A percentile compares a stretch with the other conserved stretches of the same genome.
phyloP scores from a whole-genome alignment of 345 rosid species.

The Lepidium sativum region DNA sequence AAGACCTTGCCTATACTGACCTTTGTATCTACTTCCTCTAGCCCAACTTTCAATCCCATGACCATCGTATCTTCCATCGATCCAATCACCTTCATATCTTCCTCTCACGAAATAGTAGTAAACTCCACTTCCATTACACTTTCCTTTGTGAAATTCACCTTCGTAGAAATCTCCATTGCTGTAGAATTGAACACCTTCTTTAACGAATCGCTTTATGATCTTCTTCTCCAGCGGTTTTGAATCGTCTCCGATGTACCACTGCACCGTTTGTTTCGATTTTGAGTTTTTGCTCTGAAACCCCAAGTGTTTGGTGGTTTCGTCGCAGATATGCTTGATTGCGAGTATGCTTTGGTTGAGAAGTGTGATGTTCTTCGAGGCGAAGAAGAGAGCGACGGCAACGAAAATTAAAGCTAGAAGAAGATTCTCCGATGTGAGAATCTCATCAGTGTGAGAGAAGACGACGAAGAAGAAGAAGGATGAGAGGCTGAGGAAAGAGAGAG shows the following conservation, averaged over 20 bases:
- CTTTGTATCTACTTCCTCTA: constrained; percentile 87
- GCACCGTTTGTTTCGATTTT: constrained; percentile 39
- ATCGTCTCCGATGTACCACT: constrained; percentile 72
- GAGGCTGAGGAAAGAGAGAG: constrained; percentile 40
- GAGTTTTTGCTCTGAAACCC: constrained; percentile 20
- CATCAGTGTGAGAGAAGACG: constrained; percentile 51
- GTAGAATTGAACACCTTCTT: constrained; percentile 88
- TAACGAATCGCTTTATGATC: constrained; percentile 17
- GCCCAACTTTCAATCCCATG: constrained; percentile 94
- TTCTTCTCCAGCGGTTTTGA: constrained; percentile 16
- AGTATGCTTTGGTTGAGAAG: constrained; percentile 38
- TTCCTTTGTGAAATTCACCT: constrained; percentile 84
- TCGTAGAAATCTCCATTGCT: constrained; percentile 92
- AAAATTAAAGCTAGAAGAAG: constrained; percentile 61
- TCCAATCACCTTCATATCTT: constrained; percentile 89
- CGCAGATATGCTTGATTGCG: constrained; percentile 39
- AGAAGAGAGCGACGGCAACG: constrained; percentile 69
- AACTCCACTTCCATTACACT: constrained; percentile 84
- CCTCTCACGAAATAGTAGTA: constrained; percentile 73
- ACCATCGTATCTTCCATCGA: constrained; percentile 88
- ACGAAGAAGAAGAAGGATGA: constrained; percentile 48
- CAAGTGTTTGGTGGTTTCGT: constrained; percentile 33
- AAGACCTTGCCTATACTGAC: constrained; percentile 76
- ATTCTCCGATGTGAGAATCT: constrained; percentile 66
- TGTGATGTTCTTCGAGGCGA: constrained; percentile 63